Base-by-base conservation (phyloP, 257 asterid genomes). In the Cynanchum wilfordii region DNA sequence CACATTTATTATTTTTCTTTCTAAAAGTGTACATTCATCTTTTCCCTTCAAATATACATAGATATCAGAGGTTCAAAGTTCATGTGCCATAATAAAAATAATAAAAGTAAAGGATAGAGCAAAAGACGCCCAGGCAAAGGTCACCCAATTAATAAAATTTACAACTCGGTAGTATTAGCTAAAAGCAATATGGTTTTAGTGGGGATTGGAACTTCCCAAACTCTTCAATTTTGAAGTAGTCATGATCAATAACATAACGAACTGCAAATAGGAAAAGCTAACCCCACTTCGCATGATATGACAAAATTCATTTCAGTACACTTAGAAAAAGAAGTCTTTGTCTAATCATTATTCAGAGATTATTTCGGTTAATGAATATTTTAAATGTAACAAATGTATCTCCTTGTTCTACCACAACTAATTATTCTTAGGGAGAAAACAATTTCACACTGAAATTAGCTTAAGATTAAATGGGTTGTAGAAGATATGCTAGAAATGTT, bases 391-490 rank as follows among this genome's bases (percentile, higher is more conserved):
- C n/a, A 59, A 5, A 2, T 60, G 44, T 19, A 20, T 51, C 40
- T 69, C 51, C 64, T 51, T 8, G 19, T 69, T 51, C 47, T 51
- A 38, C 73, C 47, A 52, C 33, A n/a, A 36, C 47, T 10, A 72
- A 22, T 40, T n/a, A 8, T 56, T 36, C 29, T 55, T 7, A 45
- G 7, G 17, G 40, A 47, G 59, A 12, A 17, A 67, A 45, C 12
- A 11, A 3, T 45, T 56, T 60, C 16, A 13, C 0, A 3, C 30
- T 49, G 72, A 10, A 68, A 58, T 44, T 30, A 38, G 40, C 20
- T 50, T 51, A 27, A 69, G 56, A 33, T 51, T 25, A 75, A 52
- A 60, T 38, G 16, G 42, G 51, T 73, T 74, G 44, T 15, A 55
- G 55, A 55, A 73, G 64, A 66, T 25, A 30, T 27, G 66, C 40